Conservation (phyloP, 208 protist genomes). For the Leishmania braziliensis region DNA sequence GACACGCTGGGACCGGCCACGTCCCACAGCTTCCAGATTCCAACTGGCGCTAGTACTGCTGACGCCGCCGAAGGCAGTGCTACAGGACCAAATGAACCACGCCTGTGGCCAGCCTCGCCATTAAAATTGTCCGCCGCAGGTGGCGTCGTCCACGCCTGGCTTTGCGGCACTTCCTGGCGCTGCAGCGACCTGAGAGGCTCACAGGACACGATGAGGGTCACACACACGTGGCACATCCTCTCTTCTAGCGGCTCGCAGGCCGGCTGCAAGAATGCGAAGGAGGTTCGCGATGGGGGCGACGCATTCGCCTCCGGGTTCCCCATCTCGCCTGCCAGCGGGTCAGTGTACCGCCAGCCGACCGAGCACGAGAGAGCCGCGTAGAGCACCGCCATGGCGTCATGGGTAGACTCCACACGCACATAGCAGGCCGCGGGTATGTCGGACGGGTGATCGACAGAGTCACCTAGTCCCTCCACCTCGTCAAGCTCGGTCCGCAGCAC, state of each 20-base stretch:
- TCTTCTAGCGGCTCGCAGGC: conserved; percentile 21
- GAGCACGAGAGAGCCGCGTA: conserved; percentile 27
- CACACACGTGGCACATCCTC: conserved; percentile 21
- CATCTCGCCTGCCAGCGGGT: background rate
- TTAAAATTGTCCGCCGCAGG: too few relatives aligned
- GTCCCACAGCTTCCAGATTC: conserved; percentile 44
- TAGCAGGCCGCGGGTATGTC: conserved; percentile 42
- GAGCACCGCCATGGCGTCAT: conserved; percentile 25
- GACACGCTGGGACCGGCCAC: conserved; percentile 28
- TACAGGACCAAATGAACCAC: too few relatives aligned
- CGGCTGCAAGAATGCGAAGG: conserved; percentile 3
- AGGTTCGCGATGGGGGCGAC: background rate
- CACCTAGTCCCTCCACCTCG: background rate
- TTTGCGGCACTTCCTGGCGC: background rate
- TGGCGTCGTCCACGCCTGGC: background rate
- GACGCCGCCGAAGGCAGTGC: background rate
- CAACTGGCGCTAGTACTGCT: background rate
- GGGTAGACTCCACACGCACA: conserved; percentile 21
- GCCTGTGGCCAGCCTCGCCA: background rate
- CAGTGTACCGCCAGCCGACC: conserved; percentile 18
- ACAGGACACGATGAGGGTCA: conserved; percentile 26
- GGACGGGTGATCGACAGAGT: conserved; percentile 16
- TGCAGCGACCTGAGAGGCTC: background rate
- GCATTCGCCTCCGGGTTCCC: background rate
- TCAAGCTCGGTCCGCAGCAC: conserved; percentile 8